phyloP scores from a whole-genome alignment of 495 filamentous ascomycete species.

The Podospora didyma region DNA sequence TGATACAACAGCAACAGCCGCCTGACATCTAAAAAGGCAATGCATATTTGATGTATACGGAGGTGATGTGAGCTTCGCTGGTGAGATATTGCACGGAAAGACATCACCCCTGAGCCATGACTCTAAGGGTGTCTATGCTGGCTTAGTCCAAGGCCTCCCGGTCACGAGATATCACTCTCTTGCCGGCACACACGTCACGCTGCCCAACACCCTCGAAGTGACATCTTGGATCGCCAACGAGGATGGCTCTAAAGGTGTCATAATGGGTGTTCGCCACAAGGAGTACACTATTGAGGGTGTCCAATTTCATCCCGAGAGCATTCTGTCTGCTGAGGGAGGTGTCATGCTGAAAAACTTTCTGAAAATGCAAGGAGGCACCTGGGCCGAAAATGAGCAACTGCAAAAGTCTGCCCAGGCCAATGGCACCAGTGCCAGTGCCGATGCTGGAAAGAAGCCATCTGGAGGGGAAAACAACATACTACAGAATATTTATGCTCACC shows the following conservation, averaged over 20 bases:
- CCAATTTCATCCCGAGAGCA: constrained; percentile 97
- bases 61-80: constrained; percentile 85
- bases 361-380: constrained; percentile 79
- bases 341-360: constrained; percentile 92
- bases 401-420: constrained; percentile 36
- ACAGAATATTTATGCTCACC: constrained; percentile 85
- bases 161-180: constrained; percentile 97
- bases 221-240: constrained; percentile 80
- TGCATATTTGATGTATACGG: constrained; percentile 92
- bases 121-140: constrained; percentile 77
- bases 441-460: constrained; percentile 19
- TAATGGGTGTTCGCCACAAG: constrained; percentile 97
- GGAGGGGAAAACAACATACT: constrained; percentile 78
- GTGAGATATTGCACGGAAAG: constrained; percentile 96
- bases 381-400: constrained; percentile 68
- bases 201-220: constrained; percentile 84
- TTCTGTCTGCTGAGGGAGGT: constrained; percentile 83
- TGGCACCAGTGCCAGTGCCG: constrained; percentile 10
- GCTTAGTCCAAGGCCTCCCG: constrained; percentile 68
- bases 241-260: constrained; percentile 66
- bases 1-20: background rate
- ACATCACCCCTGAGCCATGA: constrained; percentile 89
- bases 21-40: constrained; percentile 48
- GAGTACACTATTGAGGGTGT: constrained; percentile 86
- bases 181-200: constrained; percentile 83